Base-by-base conservation (phyloP, 1,284 basidiomycete species). In the Rhodotorula sp. region DNA sequence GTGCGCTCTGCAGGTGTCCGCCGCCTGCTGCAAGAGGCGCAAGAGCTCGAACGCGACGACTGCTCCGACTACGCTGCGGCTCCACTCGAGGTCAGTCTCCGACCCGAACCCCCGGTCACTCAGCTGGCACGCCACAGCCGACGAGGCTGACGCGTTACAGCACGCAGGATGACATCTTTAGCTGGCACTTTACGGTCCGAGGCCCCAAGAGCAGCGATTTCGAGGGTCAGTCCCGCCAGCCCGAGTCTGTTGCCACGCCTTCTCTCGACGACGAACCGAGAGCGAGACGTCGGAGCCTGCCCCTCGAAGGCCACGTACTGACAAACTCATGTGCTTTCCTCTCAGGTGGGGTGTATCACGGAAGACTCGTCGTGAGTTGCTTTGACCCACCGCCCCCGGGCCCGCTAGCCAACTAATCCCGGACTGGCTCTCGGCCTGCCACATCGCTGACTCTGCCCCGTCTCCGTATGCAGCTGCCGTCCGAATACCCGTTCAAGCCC, bases 111-210 rank as follows among this genome's bases (percentile, higher is more conserved):
- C 53, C 26, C 53, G 33, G 2, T 29, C n/a, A 17, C 10, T 17
- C 10, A 6, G n/a, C n/a, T 29, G n/a, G n/a, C 53, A 12, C 53
- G 53, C 26, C 53, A n/a, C 22, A n/a, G n/a, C 12, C 5, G 8
- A 7, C 1, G 29, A n/a, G 20, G 22, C 66, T 62, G 37, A 58
- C 64, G 2, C 53, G 1, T 17, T 10, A 2, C 18, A 12, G 24
- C 26, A 24, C 57, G 15, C 59, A 80, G 67, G 78, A 79, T 67
- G 78, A 82, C 72, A 76, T 81, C 45, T 81, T 80, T 64, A 93
- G 96, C 84, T 99, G 95, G 95, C 95, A 98, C 80, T 97, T 94
- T 78, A 98, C 95, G 12, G 84, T 98, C 62, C 88, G 93, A 71
- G 95, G 95, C 2, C 88, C 85, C 26, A 48, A 60, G 58, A 91